A percentile compares a stretch with the other conserved stretches of the same genome.
phyloP scores from a whole-genome alignment of 2,329 filamentous ascomycete genomes.

The Beauveria medogensis region DNA sequence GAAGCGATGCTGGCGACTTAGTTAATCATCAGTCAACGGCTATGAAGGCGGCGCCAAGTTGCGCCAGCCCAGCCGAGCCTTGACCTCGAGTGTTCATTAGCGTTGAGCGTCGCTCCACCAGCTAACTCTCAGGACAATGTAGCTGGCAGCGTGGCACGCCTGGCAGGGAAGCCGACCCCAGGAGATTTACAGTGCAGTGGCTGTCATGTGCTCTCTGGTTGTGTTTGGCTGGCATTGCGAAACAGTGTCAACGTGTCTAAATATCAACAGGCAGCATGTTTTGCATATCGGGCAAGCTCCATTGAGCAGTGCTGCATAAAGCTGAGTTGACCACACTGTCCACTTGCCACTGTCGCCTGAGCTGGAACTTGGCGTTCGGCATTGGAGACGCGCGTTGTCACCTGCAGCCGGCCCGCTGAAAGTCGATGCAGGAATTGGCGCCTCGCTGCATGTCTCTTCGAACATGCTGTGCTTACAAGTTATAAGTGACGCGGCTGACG shows the following conservation, averaged over 20 bases:
- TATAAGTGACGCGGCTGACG: neutral
- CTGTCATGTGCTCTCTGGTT: neutral
- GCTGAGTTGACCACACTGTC: neutral
- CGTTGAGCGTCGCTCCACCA: neutral
- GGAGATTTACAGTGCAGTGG: neutral
- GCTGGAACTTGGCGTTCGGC: neutral
- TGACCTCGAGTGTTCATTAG: neutral
- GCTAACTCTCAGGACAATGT: neutral
- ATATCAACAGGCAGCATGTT: neutral
- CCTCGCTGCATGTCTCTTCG: constrained; percentile 2
- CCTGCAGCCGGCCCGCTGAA: neutral
- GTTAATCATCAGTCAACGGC: too few species aligned
- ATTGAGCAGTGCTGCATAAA: neutral
- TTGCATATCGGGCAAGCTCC: neutral
- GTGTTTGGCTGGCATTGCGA: neutral
- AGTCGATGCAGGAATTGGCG: neutral
- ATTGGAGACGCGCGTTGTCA: neutral
- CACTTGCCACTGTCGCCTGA: neutral
- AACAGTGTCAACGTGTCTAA: neutral
- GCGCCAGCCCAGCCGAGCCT: neutral
- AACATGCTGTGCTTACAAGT: neutral
- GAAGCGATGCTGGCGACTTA: neutral
- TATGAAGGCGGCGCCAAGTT: neutral
- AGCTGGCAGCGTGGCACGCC: too few species aligned
- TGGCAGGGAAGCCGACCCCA: too few species aligned